These are phyloP conservation scores for Pythium biforme DNA, from an alignment of 352 stramenopile species.

Conservation along the genomic window DNA sequence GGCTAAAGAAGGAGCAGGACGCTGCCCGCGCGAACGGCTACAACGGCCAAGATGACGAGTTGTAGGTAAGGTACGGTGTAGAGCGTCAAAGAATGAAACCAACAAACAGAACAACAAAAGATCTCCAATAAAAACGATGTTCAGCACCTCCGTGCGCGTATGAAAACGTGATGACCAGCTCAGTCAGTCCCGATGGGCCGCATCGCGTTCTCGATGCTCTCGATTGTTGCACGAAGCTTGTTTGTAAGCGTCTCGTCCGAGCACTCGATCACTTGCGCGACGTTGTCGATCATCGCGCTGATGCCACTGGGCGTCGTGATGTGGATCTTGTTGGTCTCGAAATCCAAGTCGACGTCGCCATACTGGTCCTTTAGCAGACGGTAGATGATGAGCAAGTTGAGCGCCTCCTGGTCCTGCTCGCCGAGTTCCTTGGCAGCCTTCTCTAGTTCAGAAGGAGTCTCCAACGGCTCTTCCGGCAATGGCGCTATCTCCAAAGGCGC, in stretches of 20 bases:
- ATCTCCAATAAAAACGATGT: background rate
- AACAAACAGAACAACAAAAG: conserved; percentile 4
- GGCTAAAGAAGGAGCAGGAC: conserved; percentile 45
- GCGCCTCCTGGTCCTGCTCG: conserved; percentile 68
- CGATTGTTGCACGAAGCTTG: conserved; percentile 68
- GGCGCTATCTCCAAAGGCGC: conserved; percentile 26
- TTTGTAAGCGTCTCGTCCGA: conserved; percentile 62
- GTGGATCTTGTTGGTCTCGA: conserved; percentile 88
- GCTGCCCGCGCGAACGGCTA: conserved; percentile 15
- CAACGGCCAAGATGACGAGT: conserved; percentile 9
- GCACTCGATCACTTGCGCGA: conserved; percentile 64
- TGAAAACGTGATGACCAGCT: background rate
- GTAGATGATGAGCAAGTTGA: conserved; percentile 85
- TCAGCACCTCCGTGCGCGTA: too few species aligned
- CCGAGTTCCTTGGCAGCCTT: conserved; percentile 67
- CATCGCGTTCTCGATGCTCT: conserved; percentile 63
- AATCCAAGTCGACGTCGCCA: conserved; percentile 80
- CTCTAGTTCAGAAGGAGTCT: conserved; percentile 39
- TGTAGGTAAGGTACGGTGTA: too few species aligned
- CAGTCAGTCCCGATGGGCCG: conserved; percentile 60
- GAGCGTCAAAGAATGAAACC: background rate
- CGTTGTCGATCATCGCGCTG: conserved; percentile 62
- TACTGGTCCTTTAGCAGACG: conserved; percentile 86
- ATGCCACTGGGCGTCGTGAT: conserved; percentile 77
- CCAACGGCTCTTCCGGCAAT: conserved; percentile 20